Conservation (phyloP, 2,329 filamentous ascomycete genomes). For the Phaeomoniella chlamydospora region DNA sequence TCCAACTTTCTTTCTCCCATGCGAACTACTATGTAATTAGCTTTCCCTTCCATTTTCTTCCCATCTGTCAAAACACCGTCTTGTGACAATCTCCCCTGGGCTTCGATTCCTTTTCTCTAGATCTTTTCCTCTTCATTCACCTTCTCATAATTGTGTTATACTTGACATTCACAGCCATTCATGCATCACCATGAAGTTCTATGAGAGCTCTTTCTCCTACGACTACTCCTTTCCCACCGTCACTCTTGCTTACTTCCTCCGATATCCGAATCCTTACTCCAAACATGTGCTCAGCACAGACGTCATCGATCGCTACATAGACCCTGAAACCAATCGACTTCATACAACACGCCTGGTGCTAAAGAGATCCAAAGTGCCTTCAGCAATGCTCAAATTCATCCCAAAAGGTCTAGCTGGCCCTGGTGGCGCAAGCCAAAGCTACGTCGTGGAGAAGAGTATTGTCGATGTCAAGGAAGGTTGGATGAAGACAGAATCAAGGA, state of each 20-base stretch:
- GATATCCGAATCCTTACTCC: constrained; percentile 53
- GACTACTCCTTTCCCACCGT: constrained; percentile 52
- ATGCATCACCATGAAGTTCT: constrained; percentile 34
- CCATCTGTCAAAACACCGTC: too few relatives aligned
- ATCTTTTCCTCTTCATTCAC: too few relatives aligned
- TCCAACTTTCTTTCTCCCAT: too few relatives aligned
- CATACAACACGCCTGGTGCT: constrained; percentile 48
- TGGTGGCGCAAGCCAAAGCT: constrained; percentile 44
- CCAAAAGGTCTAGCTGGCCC: constrained; percentile 44
- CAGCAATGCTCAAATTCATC: constrained; percentile 45
- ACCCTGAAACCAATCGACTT: constrained; percentile 42
- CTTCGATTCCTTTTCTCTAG: too few relatives aligned
- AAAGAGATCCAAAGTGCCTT: constrained; percentile 48
- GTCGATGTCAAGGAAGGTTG: constrained; percentile 48
- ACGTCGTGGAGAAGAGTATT: constrained; percentile 48
- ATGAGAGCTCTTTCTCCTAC: constrained; percentile 43
- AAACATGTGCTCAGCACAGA: constrained; percentile 52
- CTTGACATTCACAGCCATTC: too few relatives aligned
- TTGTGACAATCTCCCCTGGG: too few relatives aligned
- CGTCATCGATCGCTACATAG: constrained; percentile 49
- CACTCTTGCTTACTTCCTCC: constrained; percentile 53
- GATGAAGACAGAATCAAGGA: constrained; percentile 51
- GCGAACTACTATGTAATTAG: too few relatives aligned
- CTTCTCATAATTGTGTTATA: too few relatives aligned
- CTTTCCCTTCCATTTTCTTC: too few relatives aligned